Evolutionary conservation across 139 green algal species (phyloP), one percentile per base, ranked within the genome.

Genomic region (Micractinium sp.): DNA sequence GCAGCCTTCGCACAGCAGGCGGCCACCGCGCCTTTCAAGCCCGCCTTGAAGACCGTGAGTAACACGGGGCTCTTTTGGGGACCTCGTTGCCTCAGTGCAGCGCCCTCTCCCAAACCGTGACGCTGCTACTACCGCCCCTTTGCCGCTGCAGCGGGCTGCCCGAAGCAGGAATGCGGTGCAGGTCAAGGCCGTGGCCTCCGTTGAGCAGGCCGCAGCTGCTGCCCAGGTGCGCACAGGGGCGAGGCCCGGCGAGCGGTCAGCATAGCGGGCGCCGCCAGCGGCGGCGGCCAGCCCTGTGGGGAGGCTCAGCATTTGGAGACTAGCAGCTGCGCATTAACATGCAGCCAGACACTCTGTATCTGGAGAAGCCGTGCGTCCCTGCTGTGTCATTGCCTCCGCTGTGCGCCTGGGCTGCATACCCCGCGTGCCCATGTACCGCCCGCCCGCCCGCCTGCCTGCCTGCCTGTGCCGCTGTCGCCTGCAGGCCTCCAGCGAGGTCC

Each of bases 401-500:
- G n/a, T n/a, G n/a, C n/a, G n/a, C n/a, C n/a, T n/a, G n/a, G n/a
- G n/a, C n/a, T n/a, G n/a, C n/a, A 73, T 73, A 25, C 47, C 63
- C 12, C 63, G 12, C 63, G 20, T 76, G 69, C 31, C 73, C 31
- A 27, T 39, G 9, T 39, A 31, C 35, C 19, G 73, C 73, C 33
- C 29, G 19, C 31, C 29, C 41, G 23, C 63, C 36, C 15, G 4
- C 25, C 27, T 41, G 31, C 15, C 56, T 77, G 35, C 31, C 86
- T 41, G 53, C 60, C 63, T 71, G 20, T 71, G 63, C 63, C 18
- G 63, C 22, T 12, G 2, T 71, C 63, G 9, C 63, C 67, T 69
- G 67, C 82, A 69, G 60, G 31, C 33, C 82, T 38, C 38, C 41
- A 79, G 77, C 13, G 87, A 91, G 2, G 90, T 94, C 33, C 95